Evolutionary conservation across 805 yeast genomes (phyloP).

Genomic region (Myxozyma kluyveri): DNA sequence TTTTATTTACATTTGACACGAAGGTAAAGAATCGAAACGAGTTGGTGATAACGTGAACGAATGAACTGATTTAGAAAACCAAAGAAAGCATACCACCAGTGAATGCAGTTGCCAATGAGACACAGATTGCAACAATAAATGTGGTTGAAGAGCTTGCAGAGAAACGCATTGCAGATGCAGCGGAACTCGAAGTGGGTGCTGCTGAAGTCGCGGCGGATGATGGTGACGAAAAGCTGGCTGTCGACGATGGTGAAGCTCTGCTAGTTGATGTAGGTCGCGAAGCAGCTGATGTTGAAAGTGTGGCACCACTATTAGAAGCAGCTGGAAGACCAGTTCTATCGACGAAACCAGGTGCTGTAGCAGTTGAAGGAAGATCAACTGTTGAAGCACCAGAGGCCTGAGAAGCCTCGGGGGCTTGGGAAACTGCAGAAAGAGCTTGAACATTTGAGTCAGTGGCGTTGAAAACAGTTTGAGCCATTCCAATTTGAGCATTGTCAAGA

Average conservation of each 20-base stretch:
- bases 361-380: slow-evolving; percentile 3
- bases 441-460: slow-evolving; percentile 33
- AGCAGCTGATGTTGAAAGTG: not conserved
- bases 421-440: slow-evolving; percentile 11
- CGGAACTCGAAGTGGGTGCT: slow-evolving; percentile 9
- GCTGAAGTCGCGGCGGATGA: slow-evolving; percentile 15
- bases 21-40: too few relatives aligned
- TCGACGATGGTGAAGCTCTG: slow-evolving; percentile 6
- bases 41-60: too few relatives aligned
- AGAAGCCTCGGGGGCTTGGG: not conserved
- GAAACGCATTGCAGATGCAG: not conserved
- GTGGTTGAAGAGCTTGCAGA: not conserved
- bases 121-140: not conserved
- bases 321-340: not conserved
- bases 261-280: slow-evolving; percentile 4
- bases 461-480: slow-evolving; percentile 50
- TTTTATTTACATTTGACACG: too few relatives aligned
- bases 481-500: slow-evolving; percentile 54
- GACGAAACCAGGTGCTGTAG: not conserved
- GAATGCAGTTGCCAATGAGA: not conserved
- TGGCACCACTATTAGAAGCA: not conserved
- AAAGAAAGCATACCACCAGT: not conserved
- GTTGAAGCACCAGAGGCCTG: slow-evolving; percentile 4
- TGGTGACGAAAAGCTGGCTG: slow-evolving; percentile 6
- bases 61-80: not conserved